phyloP scores from a whole-genome alignment of 352 stramenopile genomes.

The Phytophthora sansomeana region DNA sequence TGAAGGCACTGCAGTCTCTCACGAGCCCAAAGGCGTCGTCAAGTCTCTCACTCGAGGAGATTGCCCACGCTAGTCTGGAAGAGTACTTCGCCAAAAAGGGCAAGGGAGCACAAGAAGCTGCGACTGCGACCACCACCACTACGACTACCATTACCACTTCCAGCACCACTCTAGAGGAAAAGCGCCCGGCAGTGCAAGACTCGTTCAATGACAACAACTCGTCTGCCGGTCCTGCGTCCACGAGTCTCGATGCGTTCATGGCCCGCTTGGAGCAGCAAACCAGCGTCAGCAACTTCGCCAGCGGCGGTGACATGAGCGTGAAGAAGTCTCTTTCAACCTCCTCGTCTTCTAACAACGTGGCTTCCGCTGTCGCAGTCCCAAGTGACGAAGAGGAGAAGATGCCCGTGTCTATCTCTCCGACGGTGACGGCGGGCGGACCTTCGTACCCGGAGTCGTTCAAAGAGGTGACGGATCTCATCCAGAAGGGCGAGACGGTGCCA shows the following conservation, averaged over 20 bases:
- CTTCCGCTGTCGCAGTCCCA: neutral
- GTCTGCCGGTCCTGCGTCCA: constrained; percentile 18
- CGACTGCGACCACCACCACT: constrained; percentile 1
- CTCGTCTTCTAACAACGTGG: constrained; percentile 2
- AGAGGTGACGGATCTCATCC: constrained; percentile 79
- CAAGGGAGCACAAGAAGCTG: constrained; percentile 30
- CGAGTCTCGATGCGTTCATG: constrained; percentile 63
- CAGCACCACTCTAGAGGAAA: constrained; percentile 22
- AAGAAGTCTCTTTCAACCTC: constrained; percentile 19
- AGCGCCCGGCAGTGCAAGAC: constrained; percentile 15
- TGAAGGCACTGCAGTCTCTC: constrained; percentile 73
- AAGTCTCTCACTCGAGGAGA: constrained; percentile 63
- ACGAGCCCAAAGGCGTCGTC: constrained; percentile 41
- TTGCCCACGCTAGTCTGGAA: constrained; percentile 48
- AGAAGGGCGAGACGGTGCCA: constrained; percentile 75
- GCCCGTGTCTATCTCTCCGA: constrained; percentile 23
- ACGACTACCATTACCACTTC: constrained; percentile 19
- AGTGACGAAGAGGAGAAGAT: constrained; percentile 44
- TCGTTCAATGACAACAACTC: neutral
- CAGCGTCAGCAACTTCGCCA: constrained; percentile 42
- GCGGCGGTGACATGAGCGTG: constrained; percentile 9
- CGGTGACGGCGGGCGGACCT: constrained; percentile 35
- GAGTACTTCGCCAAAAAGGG: constrained; percentile 30
- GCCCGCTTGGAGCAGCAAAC: constrained; percentile 58
- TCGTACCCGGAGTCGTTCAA: constrained; percentile 76